phyloP scores from a whole-genome alignment of 2,329 filamentous ascomycete genomes.

The Albophoma yamanashiensis region DNA sequence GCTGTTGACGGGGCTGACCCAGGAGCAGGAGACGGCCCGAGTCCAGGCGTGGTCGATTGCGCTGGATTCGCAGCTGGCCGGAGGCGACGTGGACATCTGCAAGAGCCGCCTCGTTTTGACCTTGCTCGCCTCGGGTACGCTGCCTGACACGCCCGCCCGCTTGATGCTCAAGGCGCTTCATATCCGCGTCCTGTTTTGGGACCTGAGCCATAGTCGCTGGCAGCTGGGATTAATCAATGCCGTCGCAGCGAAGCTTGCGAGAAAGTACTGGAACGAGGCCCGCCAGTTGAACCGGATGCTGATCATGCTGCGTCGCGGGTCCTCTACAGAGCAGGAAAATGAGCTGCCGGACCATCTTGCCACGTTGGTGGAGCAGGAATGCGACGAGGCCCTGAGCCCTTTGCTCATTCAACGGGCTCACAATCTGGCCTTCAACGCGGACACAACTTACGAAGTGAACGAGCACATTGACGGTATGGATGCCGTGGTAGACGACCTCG shows the following conservation, averaged over 20 bases:
- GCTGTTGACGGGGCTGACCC: conserved; percentile 65
- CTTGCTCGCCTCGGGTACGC: conserved; percentile 75
- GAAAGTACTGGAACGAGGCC: conserved; percentile 73
- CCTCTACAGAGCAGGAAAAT: conserved; percentile 39
- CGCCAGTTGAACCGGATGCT: conserved; percentile 48
- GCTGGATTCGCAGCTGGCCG: conserved; percentile 83
- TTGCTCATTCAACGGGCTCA: conserved; percentile 75
- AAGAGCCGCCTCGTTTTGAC: conserved; percentile 78
- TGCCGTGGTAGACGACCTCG: conserved; percentile 71
- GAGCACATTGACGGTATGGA: conserved; percentile 64
- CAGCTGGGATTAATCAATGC: conserved; percentile 55
- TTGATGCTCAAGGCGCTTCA: conserved; percentile 91
- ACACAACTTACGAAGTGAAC: conserved; percentile 56
- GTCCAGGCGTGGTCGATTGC: conserved; percentile 91
- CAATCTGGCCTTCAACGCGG: conserved; percentile 80
- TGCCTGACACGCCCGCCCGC: conserved; percentile 71
- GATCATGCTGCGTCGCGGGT: conserved; percentile 26
- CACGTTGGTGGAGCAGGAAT: conserved; percentile 65
- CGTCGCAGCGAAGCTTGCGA: conserved; percentile 62
- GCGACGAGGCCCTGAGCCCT: conserved; percentile 70
- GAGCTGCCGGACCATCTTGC: conserved; percentile 65
- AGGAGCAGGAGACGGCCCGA: conserved; percentile 75
- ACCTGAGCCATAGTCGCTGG: conserved; percentile 54
- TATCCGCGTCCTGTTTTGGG: conserved; percentile 81
- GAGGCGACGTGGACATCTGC: conserved; percentile 82